phyloP scores from a whole-genome alignment of 345 rosid species.

The Acer negundo region DNA sequence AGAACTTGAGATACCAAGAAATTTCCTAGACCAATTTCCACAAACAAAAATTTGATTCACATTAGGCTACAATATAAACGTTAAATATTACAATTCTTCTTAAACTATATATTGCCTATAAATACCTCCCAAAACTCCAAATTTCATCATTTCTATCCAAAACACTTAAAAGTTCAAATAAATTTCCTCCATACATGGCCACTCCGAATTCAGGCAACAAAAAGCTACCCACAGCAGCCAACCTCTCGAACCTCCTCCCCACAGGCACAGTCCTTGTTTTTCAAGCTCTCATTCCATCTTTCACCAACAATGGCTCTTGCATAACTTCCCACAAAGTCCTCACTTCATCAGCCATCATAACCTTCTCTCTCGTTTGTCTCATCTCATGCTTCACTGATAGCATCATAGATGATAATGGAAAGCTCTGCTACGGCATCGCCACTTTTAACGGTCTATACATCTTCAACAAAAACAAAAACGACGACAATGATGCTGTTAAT shows the following conservation, averaged over 20 bases:
- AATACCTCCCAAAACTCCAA: not conserved
- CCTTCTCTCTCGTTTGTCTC: conserved; percentile 38
- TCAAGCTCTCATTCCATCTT: conserved; percentile 44
- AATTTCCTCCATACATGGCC: not conserved
- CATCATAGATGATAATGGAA: conserved; percentile 33
- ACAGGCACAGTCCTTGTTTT: conserved; percentile 56
- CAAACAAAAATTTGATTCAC: not conserved
- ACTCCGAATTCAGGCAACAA: conserved; percentile 16
- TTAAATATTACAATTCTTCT: no score
- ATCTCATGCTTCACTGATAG: conserved; percentile 63
- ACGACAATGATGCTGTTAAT: not conserved
- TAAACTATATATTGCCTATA: not conserved
- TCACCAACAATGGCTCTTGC: conserved; percentile 51
- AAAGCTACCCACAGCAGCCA: conserved; percentile 37
- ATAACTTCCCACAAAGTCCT: conserved; percentile 34
- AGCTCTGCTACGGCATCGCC: conserved; percentile 51
- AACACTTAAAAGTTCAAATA: no score
- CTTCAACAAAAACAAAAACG: conserved; percentile 26
- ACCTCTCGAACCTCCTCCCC: conserved; percentile 56
- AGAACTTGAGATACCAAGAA: not conserved
- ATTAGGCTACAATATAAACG: no score
- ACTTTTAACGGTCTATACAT: conserved; percentile 31
- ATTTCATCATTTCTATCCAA: not conserved
- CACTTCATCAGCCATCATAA: conserved; percentile 26
- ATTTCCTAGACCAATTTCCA: not conserved